Evolutionary conservation across 2,329 filamentous ascomycete genomes (phyloP), one percentile per base, ranked within the genome.

Genomic region (Boeremia lycopersici): DNA sequence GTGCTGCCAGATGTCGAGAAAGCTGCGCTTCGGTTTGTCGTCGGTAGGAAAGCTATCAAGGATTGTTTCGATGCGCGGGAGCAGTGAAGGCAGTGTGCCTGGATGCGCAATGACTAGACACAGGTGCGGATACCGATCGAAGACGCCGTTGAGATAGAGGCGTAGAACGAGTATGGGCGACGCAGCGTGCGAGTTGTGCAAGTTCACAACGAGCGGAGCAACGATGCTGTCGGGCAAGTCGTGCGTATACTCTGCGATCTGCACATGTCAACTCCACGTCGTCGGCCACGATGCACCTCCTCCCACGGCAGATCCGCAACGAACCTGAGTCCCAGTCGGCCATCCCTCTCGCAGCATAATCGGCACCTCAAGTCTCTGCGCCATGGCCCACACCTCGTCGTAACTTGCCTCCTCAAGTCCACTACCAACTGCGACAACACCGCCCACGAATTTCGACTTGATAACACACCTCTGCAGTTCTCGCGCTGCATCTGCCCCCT

Each of bases 31-130:
- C 0, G 67, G 64, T 48, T 57, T 66, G 28, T 61, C 56, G 19
- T 48, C 23, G 8, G 26, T 29, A 2, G 62, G 61, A 8, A 67
- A 55, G 26, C 48, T 68, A 73, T 28, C 54, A 31, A 64, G 57
- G 0, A 67, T 42, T 45, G 29, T 74, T 45, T 56, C 50, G 43
- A 80, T 76, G 2, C 83, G 76, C 36, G 83, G 79, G 12, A 86
- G 69, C 70, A 82, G 79, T 47, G 81, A 85, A 0, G 84, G 86
- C 59, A 76, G 81, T 74, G 71, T 81, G 79, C 25, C 81, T 77
- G 74, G 82, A 77, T 68, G 82, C 0, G 81, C 81, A 29, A 84
- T 67, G 3, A 86, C 73, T 41, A 87, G 73, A 62, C 85, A 85
- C 8, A 87, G 64, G 17, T 65, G 71, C 0, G 83, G 83, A 38